These are phyloP conservation scores for Delitschia confertaspora DNA, from an alignment of 495 filamentous ascomycete species.

Conservation along the genomic window DNA sequence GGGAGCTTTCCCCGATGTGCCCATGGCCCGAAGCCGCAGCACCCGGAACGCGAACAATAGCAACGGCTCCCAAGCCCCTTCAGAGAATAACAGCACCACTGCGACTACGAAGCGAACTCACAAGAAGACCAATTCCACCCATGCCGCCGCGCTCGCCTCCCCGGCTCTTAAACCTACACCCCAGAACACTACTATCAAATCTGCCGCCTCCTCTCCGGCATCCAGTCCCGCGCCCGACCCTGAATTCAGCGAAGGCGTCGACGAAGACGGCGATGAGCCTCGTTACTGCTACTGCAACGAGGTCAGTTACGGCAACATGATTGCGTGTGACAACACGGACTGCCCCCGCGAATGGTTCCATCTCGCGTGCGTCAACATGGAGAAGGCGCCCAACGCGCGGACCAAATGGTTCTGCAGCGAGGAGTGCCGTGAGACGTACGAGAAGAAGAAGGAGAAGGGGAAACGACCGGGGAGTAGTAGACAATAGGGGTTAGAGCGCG, in stretches of 20 bases:
- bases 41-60: constrained; percentile 23
- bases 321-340: constrained; percentile 84
- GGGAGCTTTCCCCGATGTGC: constrained; percentile 24
- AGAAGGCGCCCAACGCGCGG: constrained; percentile 62
- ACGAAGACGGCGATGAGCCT: constrained; percentile 70
- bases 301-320: constrained; percentile 94
- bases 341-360: constrained; percentile 96
- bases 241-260: constrained; percentile 31
- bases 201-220: constrained; percentile 8
- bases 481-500: constrained; percentile 21
- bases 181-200: constrained; percentile 4
- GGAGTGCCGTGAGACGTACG: constrained; percentile 18
- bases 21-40: constrained; percentile 23
- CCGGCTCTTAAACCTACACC: constrained; percentile 11
- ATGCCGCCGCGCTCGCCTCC: constrained; percentile 4
- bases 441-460: constrained; percentile 8
- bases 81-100: constrained; percentile 21
- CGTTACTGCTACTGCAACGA: constrained; percentile 90
- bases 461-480: constrained; percentile 25
- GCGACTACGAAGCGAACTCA: constrained; percentile 12
- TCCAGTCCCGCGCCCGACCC: constrained; percentile 11
- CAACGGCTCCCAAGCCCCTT: constrained; percentile 19
- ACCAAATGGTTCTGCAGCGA: constrained; percentile 27
- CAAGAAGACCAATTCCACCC: constrained; percentile 20
- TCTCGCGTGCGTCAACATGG: constrained; percentile 80